These are phyloP conservation scores for Brettanomyces nanus DNA, from an alignment of 805 yeast species.

Conservation along the genomic window DNA sequence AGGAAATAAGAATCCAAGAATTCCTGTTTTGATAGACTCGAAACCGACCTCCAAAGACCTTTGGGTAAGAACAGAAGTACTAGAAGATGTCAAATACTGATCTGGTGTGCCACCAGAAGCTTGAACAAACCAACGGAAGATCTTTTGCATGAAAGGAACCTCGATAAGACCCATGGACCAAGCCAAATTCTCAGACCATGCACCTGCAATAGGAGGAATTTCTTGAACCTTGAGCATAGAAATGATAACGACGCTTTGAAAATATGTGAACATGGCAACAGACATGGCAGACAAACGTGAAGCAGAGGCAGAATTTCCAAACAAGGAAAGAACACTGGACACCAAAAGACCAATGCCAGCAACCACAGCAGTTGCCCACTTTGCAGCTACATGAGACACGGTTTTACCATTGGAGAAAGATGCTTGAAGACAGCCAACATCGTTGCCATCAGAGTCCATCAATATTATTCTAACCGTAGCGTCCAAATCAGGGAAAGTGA, in stretches of 20 bases:
- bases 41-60: slow-evolving; percentile 34
- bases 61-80: slow-evolving; percentile 69
- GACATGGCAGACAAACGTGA: slow-evolving; percentile 85
- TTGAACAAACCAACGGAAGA: slow-evolving; percentile 78
- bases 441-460: slow-evolving; percentile 27
- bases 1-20: slow-evolving; percentile 9
- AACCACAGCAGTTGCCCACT: slow-evolving; percentile 90
- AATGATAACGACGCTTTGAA: slow-evolving; percentile 80
- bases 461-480: slow-evolving; percentile 58
- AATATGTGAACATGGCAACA: slow-evolving; percentile 73
- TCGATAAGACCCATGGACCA: slow-evolving; percentile 93
- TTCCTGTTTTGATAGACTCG: slow-evolving; percentile 9
- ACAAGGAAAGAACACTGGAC: slow-evolving; percentile 75
- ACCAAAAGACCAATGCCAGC: slow-evolving; percentile 81
- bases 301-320: slow-evolving; percentile 85
- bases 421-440: slow-evolving; percentile 69
- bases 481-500: slow-evolving; percentile 78
- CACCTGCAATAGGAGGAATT: slow-evolving; percentile 85
- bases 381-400: slow-evolving; percentile 70
- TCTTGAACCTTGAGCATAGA: slow-evolving; percentile 79
- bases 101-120: slow-evolving; percentile 86
- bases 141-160: slow-evolving; percentile 72
- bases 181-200: slow-evolving; percentile 87
- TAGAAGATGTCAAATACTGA: slow-evolving; percentile 50
- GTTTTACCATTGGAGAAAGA: slow-evolving; percentile 71